These are phyloP conservation scores for Fusarium sp. DNA, from an alignment of 2,329 filamentous ascomycete genomes.

Conservation along the genomic window DNA sequence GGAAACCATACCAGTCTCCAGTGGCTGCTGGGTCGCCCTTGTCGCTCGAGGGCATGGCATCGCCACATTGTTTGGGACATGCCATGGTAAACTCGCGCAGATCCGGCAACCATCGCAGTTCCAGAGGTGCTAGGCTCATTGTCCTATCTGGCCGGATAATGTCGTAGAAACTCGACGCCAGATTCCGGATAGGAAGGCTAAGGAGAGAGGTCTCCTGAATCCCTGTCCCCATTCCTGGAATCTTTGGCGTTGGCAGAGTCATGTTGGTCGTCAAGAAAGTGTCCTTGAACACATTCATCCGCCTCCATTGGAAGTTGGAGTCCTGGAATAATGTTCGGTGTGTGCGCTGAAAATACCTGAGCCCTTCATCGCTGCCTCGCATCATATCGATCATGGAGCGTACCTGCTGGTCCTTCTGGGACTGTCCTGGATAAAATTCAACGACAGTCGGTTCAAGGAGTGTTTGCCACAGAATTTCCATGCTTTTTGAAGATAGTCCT, in stretches of 20 bases:
- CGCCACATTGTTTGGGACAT: background rate
- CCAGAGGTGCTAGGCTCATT: background rate
- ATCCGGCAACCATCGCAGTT: background rate
- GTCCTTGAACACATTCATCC: slow-evolving; percentile 11
- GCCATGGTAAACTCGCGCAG: slow-evolving; percentile 30
- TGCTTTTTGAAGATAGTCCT: background rate
- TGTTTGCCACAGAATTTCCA: background rate
- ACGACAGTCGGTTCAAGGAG: background rate
- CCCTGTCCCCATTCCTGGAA: background rate
- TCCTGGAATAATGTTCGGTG: slow-evolving; percentile 6
- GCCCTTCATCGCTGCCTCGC: background rate
- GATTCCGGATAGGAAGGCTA: slow-evolving; percentile 5
- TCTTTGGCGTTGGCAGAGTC: slow-evolving; percentile 5
- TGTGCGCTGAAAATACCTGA: background rate
- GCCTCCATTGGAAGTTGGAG: background rate
- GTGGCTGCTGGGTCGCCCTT: background rate
- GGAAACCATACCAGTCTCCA: slow-evolving; percentile 34
- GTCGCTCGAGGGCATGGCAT: background rate
- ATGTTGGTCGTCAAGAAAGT: slow-evolving; percentile 20
- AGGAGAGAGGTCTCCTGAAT: background rate
- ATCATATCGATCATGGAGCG: background rate
- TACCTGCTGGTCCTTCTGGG: background rate
- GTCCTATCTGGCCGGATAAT: background rate
- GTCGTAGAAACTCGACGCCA: slow-evolving; percentile 9
- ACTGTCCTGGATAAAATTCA: background rate